phyloP scores from a whole-genome alignment of 495 filamentous ascomycete species.

The Daldinia grandis region DNA sequence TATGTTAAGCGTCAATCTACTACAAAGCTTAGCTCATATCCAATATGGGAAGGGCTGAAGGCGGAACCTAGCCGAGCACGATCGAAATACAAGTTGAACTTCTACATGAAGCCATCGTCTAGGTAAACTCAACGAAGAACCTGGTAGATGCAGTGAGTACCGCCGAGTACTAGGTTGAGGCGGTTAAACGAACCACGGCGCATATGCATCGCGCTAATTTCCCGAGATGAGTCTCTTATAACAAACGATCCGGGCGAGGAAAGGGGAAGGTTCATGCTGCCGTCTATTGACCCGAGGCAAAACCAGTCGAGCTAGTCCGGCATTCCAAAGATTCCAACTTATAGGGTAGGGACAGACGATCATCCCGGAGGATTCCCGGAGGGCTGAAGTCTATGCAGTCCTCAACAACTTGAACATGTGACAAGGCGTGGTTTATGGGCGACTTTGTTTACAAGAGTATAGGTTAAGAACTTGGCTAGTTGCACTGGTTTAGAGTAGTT shows the following conservation, averaged over 20 bases:
- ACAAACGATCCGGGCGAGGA: background rate
- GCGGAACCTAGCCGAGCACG: background rate
- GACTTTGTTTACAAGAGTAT: background rate
- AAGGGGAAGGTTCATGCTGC: background rate
- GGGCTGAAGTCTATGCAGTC: background rate
- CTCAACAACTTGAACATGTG: background rate
- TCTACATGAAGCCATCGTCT: background rate
- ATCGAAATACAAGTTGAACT: background rate
- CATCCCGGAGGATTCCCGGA: background rate
- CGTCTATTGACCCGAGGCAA: constrained; percentile 6
- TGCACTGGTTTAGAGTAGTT: no score
- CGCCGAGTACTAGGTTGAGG: background rate
- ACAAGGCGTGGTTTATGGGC: background rate
- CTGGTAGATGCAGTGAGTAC: background rate
- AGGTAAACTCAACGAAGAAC: background rate
- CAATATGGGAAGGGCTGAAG: background rate
- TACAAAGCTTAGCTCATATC: background rate
- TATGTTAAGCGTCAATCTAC: background rate
- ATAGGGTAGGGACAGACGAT: background rate
- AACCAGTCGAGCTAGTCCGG: background rate
- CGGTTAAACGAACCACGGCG: constrained; percentile 8
- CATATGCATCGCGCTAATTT: constrained; percentile 19
- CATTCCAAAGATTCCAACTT: background rate
- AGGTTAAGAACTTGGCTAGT: no score
- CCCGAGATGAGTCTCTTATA: constrained; percentile 10